Conservation (phyloP, 1,139 yeast genomes). For the Entelexis paramagnoliae region DNA sequence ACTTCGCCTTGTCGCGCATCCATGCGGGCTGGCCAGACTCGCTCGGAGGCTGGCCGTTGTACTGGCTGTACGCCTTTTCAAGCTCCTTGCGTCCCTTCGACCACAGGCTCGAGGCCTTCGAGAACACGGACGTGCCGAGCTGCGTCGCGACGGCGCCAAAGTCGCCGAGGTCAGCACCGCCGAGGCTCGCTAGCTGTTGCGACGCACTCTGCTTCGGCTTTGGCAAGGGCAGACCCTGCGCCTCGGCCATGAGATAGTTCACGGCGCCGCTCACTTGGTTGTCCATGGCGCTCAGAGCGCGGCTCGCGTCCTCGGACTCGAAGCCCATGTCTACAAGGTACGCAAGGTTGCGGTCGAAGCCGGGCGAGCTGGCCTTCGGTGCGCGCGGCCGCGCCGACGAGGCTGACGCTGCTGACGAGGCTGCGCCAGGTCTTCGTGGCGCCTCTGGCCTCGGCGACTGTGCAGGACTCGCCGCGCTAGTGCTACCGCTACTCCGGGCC, state of each 20-base stretch:
- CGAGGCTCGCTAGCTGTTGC: not conserved
- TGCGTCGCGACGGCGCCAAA: slow-evolving; percentile 45
- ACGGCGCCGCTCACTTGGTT: slow-evolving; percentile 56
- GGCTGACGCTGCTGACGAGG: too few relatives aligned
- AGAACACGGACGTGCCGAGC: slow-evolving; percentile 51
- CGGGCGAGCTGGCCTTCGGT: not conserved
- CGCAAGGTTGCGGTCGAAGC: slow-evolving; percentile 49
- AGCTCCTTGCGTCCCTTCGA: slow-evolving; percentile 53
- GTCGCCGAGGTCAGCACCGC: slow-evolving; percentile 17
- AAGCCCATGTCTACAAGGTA: slow-evolving; percentile 76
- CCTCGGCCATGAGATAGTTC: slow-evolving; percentile 52
- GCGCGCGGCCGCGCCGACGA: not conserved
- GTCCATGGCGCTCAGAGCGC: slow-evolving; percentile 52
- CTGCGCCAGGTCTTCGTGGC: too few relatives aligned
- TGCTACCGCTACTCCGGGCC: too few relatives aligned
- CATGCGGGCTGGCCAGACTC: slow-evolving; percentile 49
- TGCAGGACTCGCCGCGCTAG: too few relatives aligned
- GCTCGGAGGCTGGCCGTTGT: slow-evolving; percentile 35
- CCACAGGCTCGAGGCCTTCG: slow-evolving; percentile 53
- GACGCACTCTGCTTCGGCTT: slow-evolving; percentile 13
- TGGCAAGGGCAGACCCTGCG: slow-evolving; percentile 34
- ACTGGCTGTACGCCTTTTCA: slow-evolving; percentile 54
- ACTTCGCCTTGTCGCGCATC: slow-evolving; percentile 48
- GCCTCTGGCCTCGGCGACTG: too few relatives aligned
- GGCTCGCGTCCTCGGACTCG: slow-evolving; percentile 47